These are phyloP conservation scores for Anthracocystis panici-leucophaei DNA, from an alignment of 1,284 basidiomycete genomes.

Conservation along the genomic window DNA sequence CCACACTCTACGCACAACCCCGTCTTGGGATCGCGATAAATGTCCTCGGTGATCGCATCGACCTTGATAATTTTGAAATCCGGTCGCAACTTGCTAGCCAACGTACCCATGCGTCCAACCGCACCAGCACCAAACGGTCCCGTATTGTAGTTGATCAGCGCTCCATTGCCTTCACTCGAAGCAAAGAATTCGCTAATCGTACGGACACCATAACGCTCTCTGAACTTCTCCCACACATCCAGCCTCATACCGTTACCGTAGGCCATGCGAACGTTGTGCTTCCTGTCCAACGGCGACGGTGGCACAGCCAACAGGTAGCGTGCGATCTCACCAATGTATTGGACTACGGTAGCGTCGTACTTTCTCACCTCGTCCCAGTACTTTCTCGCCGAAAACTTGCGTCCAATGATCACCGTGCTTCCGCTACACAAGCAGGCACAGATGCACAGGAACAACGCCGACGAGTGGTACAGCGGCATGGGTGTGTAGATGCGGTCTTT, in stretches of 20 bases:
- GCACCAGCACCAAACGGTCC: conserved; percentile 69
- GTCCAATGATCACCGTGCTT: conserved; percentile 69
- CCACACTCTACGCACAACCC: conserved; percentile 66
- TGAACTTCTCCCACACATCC: conserved; percentile 70
- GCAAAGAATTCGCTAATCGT: conserved; percentile 70
- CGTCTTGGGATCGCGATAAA: conserved; percentile 61
- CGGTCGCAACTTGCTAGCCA: conserved; percentile 52
- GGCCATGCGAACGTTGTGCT: conserved; percentile 70
- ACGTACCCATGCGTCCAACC: conserved; percentile 62
- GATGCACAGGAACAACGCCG: conserved; percentile 67
- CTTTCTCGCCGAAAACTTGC: conserved; percentile 68
- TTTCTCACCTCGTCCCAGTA: conserved; percentile 69
- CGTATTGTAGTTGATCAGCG: conserved; percentile 67
- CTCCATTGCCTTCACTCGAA: conserved; percentile 67
- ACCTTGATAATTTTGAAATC: conserved; percentile 67
- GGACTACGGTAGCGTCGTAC: conserved; percentile 67
- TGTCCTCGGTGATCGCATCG: conserved; percentile 69
- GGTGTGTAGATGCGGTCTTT: conserved; percentile 69
- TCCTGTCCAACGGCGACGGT: conserved; percentile 65
- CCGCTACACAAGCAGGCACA: conserved; percentile 58
- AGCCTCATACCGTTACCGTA: conserved; percentile 70
- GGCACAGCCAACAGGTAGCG: conserved; percentile 68
- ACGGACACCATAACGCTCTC: conserved; percentile 66
- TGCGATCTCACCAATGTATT: conserved; percentile 70
- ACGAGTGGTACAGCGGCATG: conserved; percentile 69